Evolutionary conservation across 805 yeast genomes (phyloP).

Genomic region (Metschnikowia lachancei): DNA sequence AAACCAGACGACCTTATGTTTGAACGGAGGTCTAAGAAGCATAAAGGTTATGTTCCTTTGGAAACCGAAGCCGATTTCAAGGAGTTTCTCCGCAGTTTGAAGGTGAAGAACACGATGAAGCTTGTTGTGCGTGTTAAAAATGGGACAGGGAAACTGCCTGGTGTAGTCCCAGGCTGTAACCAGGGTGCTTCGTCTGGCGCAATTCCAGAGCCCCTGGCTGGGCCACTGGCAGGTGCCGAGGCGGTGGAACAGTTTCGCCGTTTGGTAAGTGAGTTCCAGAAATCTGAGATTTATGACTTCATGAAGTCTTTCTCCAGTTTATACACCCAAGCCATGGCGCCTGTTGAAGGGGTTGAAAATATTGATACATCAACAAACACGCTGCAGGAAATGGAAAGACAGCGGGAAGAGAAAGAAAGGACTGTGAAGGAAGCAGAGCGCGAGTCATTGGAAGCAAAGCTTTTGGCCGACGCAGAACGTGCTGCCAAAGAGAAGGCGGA

Average conservation of each 20-base stretch:
- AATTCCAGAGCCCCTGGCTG: not conserved
- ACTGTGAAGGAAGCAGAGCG: not conserved
- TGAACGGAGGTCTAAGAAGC: slow-evolving; percentile 48
- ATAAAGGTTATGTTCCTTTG: slow-evolving; percentile 39
- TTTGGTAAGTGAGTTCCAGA: slow-evolving; percentile 15
- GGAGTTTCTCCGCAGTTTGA: slow-evolving; percentile 44
- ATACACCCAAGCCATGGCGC: slow-evolving; percentile 8
- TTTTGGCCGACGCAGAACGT: not conserved
- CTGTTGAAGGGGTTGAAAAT: not conserved
- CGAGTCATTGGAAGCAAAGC: not conserved
- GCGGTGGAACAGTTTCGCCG: slow-evolving; percentile 14
- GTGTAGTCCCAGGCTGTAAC: not conserved
- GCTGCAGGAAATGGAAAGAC: not conserved
- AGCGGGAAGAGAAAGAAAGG: not conserved
- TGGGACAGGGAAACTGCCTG: not conserved
- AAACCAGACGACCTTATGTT: slow-evolving; percentile 5
- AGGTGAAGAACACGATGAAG: slow-evolving; percentile 45
- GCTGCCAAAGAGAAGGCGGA: too few species aligned
- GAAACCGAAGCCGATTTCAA: slow-evolving; percentile 40
- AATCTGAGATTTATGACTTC: slow-evolving; percentile 15
- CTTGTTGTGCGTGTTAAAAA: slow-evolving; percentile 20
- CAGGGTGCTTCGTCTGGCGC: not conserved
- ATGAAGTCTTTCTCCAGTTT: slow-evolving; percentile 13
- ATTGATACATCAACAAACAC: not conserved
- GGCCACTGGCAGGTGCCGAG: slow-evolving; percentile 5